These are phyloP conservation scores for Verticillium tricorpus DNA, from an alignment of 2,329 filamentous ascomycete genomes.

Conservation along the genomic window DNA sequence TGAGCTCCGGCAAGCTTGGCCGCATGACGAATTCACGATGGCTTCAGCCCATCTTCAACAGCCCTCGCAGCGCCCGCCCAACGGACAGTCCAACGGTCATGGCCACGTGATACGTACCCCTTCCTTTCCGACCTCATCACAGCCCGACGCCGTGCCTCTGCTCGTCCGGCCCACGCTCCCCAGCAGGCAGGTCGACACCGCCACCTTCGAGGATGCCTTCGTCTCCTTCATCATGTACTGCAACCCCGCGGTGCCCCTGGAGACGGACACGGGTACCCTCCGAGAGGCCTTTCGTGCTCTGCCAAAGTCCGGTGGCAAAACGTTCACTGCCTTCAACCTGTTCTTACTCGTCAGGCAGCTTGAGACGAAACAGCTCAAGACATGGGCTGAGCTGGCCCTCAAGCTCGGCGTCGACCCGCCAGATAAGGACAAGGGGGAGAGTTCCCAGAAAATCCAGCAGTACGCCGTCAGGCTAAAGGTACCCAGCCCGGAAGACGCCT, in stretches of 20 bases:
- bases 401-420: constrained; percentile 86
- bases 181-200: constrained; percentile 60
- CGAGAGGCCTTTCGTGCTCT: constrained; percentile 73
- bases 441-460: constrained; percentile 89
- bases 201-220: constrained; percentile 76
- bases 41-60: neutral
- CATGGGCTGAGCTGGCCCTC: constrained; percentile 84
- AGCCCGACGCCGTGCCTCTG: neutral
- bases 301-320: constrained; percentile 83
- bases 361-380: constrained; percentile 80
- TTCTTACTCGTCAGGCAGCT: constrained; percentile 76
- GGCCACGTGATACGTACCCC: neutral
- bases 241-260: constrained; percentile 73
- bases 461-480: constrained; percentile 92
- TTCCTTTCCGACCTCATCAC: neutral
- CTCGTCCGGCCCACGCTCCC: constrained; percentile 44
- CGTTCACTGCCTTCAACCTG: constrained; percentile 72
- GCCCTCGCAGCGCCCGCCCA: neutral
- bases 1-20: neutral
- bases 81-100: neutral
- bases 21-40: neutral
- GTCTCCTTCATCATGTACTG: constrained; percentile 84
- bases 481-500: constrained; percentile 8
- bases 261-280: constrained; percentile 65
- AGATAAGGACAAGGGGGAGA: constrained; percentile 76